Evolutionary conservation across 2,329 filamentous ascomycete species (phyloP), one percentile per base, ranked within the genome.

Genomic region (Pseudocercospora eumusae): DNA sequence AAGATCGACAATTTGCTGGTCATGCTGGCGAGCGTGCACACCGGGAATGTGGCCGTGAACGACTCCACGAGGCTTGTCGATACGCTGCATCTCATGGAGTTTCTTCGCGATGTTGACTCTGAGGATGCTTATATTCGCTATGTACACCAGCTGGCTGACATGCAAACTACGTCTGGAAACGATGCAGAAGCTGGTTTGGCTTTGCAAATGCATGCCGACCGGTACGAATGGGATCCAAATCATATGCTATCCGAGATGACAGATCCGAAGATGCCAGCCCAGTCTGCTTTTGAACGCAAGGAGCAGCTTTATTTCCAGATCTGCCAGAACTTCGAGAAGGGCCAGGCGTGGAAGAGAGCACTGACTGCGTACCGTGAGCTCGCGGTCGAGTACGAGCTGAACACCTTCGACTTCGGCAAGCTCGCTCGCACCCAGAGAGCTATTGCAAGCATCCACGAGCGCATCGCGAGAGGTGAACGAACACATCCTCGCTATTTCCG

Each of bases 111-210:
- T 73, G 96, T 97, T 89, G 91, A 96, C 68, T 96, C 96, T 73
- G 92, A 96, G 74, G 93, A 97, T 71, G 96, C 97, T 61, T 98
- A 96, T 75, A 90, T 96, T 66, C 89, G 92, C 67, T 97, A 98
- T 71, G 93, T 98, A 13, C 93, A 98, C 73, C 92, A 97, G 75
- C 83, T 98, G 20, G 91, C 92, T 2, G 81, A 86, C 42, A 81
- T 95, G 11, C 93, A 98, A 75, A 83, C 85, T 8, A 85, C 88
- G 44, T 84, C 89, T 3, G 83, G 89, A 61, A 95, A 96, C 70
- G 86, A 88, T 66, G 90, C 92, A 0, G 93, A 97, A 77, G 93
- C 93, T 13, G 95, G 92, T 11, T 83, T 98, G 65, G 92, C 93
- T 3, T 82, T 98, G 40, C 88, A 92, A 44, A 85, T 98, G 59